Base-by-base conservation (phyloP, 352 stramenopile species). In the Blastocystis sp. region DNA sequence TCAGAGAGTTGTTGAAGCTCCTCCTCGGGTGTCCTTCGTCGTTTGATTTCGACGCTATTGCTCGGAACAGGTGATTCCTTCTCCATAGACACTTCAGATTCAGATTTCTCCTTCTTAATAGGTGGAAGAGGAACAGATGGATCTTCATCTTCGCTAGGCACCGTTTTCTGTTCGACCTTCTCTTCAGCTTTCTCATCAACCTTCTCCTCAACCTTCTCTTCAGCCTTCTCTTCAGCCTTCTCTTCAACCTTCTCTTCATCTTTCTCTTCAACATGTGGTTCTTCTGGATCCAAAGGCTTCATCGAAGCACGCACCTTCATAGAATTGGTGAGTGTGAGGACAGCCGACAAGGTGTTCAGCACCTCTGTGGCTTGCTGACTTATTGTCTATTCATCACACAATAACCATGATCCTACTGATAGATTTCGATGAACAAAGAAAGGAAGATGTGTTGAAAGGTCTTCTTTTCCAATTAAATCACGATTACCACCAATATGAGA, bases 391-490 rank as follows among this genome's bases (percentile, higher is more conserved):
- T n/a, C 70, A 35, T 33, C 11, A 35, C 7, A 60, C 13, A 30
- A 17, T 22, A 1, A 42, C 9, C 22, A 0, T 17, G 35, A 33
- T 42, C 11, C 73, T 56, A 84, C 73, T 33, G n/a, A 35, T 6
- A 84, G 73, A 24, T 84, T 58, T 6, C 42, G 73, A 30, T 84
- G 73, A 22, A 84, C 73, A 44, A 66, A 66, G 73, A 84, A 84
- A n/a, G 73, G 73, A n/a, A 84, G 73, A 35, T 84, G 42, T 37
- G 53, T 44, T 4, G 73, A 17, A 17, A 66, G 1, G 30, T 84
- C 73, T 17, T 51, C 44, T 9, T 84, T 42, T 11, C n/a, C n/a
- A 17, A 42, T 17, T 4, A 84, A 19, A 19, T 60, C 73, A n/a
- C 53, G 51, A 22, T 60, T 56, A 22, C 17, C 24, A 27, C 73